Base-by-base conservation (phyloP, 192 early-diverging fungal species). In the Entomortierella parvispora region DNA sequence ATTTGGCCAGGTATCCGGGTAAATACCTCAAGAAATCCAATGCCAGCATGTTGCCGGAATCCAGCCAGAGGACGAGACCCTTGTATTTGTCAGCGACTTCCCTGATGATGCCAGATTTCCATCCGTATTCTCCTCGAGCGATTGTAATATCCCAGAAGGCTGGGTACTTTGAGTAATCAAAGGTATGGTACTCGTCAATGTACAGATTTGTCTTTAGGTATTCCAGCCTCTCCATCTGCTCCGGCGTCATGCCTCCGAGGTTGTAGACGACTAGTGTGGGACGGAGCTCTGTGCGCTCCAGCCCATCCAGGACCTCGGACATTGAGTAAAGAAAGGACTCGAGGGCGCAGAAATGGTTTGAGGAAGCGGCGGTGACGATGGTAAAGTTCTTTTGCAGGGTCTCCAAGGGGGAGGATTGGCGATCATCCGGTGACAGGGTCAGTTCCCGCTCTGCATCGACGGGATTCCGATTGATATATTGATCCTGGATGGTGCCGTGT, bases 21-120 rank as follows among this genome's bases (percentile, higher is more conserved):
- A 87, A 53, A 23, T 72, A 69, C 10, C 80, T 54, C 44, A 87
- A 63, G 55, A 87, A 87, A 46, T 87, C 80, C 7, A 79, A 32
- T 7, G 81, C 75, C 22, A 83, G 42, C 43, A 81, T 61, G 34
- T 84, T 80, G 34, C 85, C 85, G 0, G 85, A 79, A 58, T 87
- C 85, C 14, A 87, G 62, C 85, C 85, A 87, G 0, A 84, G 65
- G 2, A 87, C 26, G 14, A 83, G 61, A 11, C 85, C 85, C 1
- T 62, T 48, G 51, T 82, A 79, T 44, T 82, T 69, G 33, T 81
- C 49, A 2, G 78, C 63, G 0, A 81, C 83, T 50, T 87, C 83
- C 40, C 82, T 67, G 23, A 87, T 66, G 51, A 87, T 87, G 0
- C 83, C 85, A 0, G 85, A 76, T 55, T 87, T 87, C 85, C 85